These are phyloP conservation scores for Chromosphaera perkinsii DNA, from an alignment of 208 protist genomes.

Conservation along the genomic window DNA sequence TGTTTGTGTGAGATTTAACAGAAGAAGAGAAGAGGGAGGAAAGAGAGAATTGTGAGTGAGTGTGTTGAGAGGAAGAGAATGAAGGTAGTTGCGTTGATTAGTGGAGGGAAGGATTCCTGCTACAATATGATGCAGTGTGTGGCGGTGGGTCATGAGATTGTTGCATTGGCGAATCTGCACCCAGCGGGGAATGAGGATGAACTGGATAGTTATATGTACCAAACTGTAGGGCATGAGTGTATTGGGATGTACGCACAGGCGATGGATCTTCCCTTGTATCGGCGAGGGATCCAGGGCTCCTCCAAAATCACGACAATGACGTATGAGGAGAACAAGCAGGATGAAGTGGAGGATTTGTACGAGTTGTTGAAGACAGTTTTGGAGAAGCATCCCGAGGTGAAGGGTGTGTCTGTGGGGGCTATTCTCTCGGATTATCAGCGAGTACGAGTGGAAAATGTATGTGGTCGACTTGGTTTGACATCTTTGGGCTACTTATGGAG, in stretches of 20 bases:
- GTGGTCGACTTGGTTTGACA: constrained; percentile 51
- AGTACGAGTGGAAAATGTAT: constrained; percentile 88
- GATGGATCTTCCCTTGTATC: constrained; percentile 80
- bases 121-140: constrained; percentile 82
- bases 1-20: too few species aligned
- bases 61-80: too few species aligned
- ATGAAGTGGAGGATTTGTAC: constrained; percentile 96
- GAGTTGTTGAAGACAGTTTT: constrained; percentile 63
- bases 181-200: constrained; percentile 62
- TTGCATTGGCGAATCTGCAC: constrained; percentile 88
- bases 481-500: constrained; percentile 92
- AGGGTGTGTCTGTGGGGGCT: constrained; percentile 89
- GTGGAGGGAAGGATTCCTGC: constrained; percentile 94
- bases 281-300: constrained; percentile 61
- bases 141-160: constrained; percentile 85
- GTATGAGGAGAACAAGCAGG: constrained; percentile 64
- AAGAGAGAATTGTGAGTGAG: too few species aligned
- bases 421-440: constrained; percentile 97
- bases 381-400: constrained; percentile 50
- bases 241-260: constrained; percentile 77
- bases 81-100: too few species aligned
- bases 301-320: constrained; percentile 66
- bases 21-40: too few species aligned
- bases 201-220: constrained; percentile 96
- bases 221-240: constrained; percentile 91